Evolutionary conservation across 2,329 filamentous ascomycete genomes (phyloP), one percentile per base, ranked within the genome.

Genomic region (Phoma sp.): DNA sequence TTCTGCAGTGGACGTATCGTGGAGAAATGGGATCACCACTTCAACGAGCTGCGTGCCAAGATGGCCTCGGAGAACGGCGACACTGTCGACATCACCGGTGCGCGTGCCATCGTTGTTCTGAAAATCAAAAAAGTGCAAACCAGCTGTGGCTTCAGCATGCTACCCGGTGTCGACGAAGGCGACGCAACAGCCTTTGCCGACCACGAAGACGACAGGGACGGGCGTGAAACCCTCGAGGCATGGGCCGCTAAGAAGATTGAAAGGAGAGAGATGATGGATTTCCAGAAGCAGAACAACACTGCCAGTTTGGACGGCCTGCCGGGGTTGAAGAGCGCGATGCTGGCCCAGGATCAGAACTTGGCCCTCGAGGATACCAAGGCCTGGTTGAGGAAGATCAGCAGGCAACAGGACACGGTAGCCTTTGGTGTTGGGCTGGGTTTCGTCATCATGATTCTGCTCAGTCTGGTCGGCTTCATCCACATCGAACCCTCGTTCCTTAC

Each of bases 71-170:
- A 69, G 41, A 69, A 69, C 27, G 66, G 64, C 37, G 69, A 63
- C 24, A 60, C 63, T 1, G 50, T 69, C 1, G 64, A 69, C 27
- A 60, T 69, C 6, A 64, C 60, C 1, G 68, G 68, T 7, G 63
- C 59, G 12, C 58, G 87, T 25, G 86, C 86, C 0, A 82, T 90
- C 24, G 82, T 90, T 33, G 62, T 85, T 32, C 75, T 87, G 50
- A 79, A 87, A 62, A 78, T 90, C 17, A 87, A 83, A 69, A 84
- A 77, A 72, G 80, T 86, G 3, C 86, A 89, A 78, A 88, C 85
- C 9, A 85, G 82, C 45, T 90, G 87, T 66, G 87, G 88, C 6
- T 90, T 81, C 62, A 85, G 83, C 22, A 85, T 90, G 7, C 86
- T 87, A 1, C 75, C 80, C 27, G 44, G 50, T 43, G 43, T 43